A percentile compares a stretch with the other conserved stretches of the same genome.
Evolutionary conservation across 1,284 basidiomycete species (phyloP).

Genomic region (Pseudozyma pruni): DNA sequence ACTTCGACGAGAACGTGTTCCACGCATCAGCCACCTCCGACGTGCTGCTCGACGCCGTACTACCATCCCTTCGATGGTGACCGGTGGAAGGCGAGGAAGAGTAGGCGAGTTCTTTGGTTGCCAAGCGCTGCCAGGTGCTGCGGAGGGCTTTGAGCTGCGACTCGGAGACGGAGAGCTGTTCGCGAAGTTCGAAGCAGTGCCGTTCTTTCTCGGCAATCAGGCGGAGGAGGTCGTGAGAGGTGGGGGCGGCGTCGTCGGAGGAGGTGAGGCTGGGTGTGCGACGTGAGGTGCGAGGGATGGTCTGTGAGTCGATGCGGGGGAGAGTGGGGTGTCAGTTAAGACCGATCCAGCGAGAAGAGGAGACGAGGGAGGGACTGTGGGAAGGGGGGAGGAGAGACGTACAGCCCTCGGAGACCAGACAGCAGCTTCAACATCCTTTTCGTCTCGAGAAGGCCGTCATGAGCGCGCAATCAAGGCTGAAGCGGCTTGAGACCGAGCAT

Average conservation of each 20-base stretch:
- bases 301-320: neutral
- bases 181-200: constrained; percentile 66
- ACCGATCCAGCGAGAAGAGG: neutral
- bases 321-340: constrained; percentile 4
- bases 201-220: constrained; percentile 68
- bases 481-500: constrained; percentile 7
- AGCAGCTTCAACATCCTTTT: too few relatives aligned
- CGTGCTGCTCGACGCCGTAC: constrained; percentile 8
- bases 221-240: constrained; percentile 53
- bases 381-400: constrained; percentile 9
- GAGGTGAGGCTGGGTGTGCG: constrained; percentile 10
- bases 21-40: constrained; percentile 33
- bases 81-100: constrained; percentile 4
- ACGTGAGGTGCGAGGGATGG: neutral
- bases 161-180: constrained; percentile 44
- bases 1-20: constrained; percentile 20
- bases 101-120: constrained; percentile 23
- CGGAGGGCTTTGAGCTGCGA: constrained; percentile 19
- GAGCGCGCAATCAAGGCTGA: constrained; percentile 7
- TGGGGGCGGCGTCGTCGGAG: neutral
- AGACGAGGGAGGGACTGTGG: neutral
- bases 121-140: constrained; percentile 25
- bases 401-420: too few relatives aligned
- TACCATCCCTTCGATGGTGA: constrained; percentile 11
- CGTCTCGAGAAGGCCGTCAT: too few relatives aligned